A percentile compares a stretch with the other conserved stretches of the same genome.
Conservation (phyloP, 202 grass and related monocot species). For the Miscanthus sacchariflorus region DNA sequence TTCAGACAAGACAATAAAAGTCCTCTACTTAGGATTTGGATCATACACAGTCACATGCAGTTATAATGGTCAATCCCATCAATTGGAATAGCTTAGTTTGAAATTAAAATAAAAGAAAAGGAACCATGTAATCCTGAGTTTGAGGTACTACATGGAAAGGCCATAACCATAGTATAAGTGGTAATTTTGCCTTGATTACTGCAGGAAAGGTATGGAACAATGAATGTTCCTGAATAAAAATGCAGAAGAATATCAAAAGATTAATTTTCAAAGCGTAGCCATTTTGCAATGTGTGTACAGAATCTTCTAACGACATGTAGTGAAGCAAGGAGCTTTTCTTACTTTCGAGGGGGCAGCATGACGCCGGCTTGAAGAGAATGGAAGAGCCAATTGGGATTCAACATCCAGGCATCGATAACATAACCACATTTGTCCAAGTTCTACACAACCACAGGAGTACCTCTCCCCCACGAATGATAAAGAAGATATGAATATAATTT, state of each 20-base stretch:
- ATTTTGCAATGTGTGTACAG: not conserved
- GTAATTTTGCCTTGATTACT: not conserved
- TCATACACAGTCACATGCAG: too few species aligned
- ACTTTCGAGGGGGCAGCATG: constrained; percentile 71
- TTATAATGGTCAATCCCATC: too few species aligned
- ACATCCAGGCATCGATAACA: constrained; percentile 72
- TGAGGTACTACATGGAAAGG: too few species aligned
- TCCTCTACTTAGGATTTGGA: too few species aligned
- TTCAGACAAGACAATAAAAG: not conserved
- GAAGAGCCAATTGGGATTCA: constrained; percentile 70
- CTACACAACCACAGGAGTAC: too few species aligned
- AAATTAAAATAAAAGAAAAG: too few species aligned
- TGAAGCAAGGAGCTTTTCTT: constrained; percentile 42
- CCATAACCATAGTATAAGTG: not conserved
- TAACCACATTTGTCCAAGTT: constrained; percentile 56
- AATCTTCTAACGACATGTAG: not conserved
- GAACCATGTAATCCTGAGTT: too few species aligned
- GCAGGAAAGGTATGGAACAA: constrained; percentile 36
- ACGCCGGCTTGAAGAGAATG: constrained; percentile 68
- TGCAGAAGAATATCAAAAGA: not conserved
- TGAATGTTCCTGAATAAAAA: constrained; percentile 23
- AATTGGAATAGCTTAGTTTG: too few species aligned
- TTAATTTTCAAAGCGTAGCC: constrained; percentile 28
- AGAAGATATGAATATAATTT: too few species aligned
- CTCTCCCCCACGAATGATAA: too few species aligned